Base-by-base conservation (phyloP, 2,329 filamentous ascomycete species). In the Cladosporium sp. region DNA sequence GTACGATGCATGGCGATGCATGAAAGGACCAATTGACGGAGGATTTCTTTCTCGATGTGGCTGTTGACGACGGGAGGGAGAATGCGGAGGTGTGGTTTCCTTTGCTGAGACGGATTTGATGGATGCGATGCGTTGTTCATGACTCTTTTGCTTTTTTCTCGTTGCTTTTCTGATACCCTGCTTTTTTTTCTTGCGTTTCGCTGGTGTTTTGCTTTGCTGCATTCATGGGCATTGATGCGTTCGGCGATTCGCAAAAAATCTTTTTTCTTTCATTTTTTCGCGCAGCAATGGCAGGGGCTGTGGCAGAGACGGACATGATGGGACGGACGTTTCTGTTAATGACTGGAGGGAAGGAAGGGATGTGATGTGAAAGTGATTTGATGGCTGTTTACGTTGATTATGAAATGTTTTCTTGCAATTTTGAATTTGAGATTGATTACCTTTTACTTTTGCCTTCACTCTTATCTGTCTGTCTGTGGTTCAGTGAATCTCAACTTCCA, bases 81-180 rank as follows among this genome's bases (percentile, higher is more conserved):
- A 44, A 59, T 30, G 28, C 36, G 57, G 57, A 11, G 32, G 32
- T 38, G 55, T 14, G 12, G 14, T 32, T 28, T 21, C 18, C 32
- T 18, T 41, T 59, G 38, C 38, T 49, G 21, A 34, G 21, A 34
- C 52, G 26, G 32, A 51, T 30, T 30, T 30, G 28, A 30, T 30
- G 28, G 28, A 30, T 28, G 24, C 41, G 36, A 38, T 55, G n/a
- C 52, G 55, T 61, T 49, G 47, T 61, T 51, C 26, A 61, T 61
- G 47, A 41, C 28, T 24, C 18, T 61, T 47, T 51, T 12, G 12
- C 36, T 18, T 8, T 24, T 44, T 44, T n/a, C 5, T 21, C 24
- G 5, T 12, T 18, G 10, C 4, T 32, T 44, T 44, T 44, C 41
- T 47, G 41, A 47, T 47, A 47, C 41, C 41, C 41, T 47, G 41